Evolutionary conservation across 345 rosid species (phyloP).

Genomic region (Raphanus sativus): DNA sequence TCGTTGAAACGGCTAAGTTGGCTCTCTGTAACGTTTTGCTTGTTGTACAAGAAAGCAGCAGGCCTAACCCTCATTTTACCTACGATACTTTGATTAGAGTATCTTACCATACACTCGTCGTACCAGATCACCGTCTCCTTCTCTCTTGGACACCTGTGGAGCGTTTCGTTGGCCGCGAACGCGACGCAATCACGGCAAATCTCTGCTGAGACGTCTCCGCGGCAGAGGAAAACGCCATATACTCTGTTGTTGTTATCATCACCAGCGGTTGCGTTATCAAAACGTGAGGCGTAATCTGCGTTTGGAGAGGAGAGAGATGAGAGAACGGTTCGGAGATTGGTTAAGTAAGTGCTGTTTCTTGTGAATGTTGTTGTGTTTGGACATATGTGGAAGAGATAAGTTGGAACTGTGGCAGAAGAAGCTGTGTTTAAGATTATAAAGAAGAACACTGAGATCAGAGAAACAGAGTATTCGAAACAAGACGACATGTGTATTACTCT

Average conservation of each 20-base stretch:
- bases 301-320: conserved; percentile 39
- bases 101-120: conserved; percentile 47
- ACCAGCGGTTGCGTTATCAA: conserved; percentile 47
- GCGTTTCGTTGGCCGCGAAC: conserved; percentile 21
- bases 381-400: conserved; percentile 32
- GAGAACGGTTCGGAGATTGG: conserved; percentile 45
- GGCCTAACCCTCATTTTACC: conserved; percentile 17
- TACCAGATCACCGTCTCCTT: conserved; percentile 41
- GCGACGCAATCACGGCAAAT: conserved; percentile 43
- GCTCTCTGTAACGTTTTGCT: conserved; percentile 22
- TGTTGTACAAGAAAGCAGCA: background rate
- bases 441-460: conserved; percentile 2
- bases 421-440: conserved; percentile 18
- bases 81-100: conserved; percentile 39
- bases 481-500: background rate
- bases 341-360: conserved; percentile 40
- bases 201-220: conserved; percentile 31
- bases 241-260: conserved; percentile 13
- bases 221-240: conserved; percentile 50
- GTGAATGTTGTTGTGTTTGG: conserved; percentile 37
- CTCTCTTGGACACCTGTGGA: conserved; percentile 33
- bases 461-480: conserved; percentile 29
- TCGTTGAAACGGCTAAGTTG: conserved; percentile 20
- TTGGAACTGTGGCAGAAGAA: conserved; percentile 37
- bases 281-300: conserved; percentile 32